Base-by-base conservation (phyloP, 140 eudicot genomes). In the Flaveria floridana region DNA sequence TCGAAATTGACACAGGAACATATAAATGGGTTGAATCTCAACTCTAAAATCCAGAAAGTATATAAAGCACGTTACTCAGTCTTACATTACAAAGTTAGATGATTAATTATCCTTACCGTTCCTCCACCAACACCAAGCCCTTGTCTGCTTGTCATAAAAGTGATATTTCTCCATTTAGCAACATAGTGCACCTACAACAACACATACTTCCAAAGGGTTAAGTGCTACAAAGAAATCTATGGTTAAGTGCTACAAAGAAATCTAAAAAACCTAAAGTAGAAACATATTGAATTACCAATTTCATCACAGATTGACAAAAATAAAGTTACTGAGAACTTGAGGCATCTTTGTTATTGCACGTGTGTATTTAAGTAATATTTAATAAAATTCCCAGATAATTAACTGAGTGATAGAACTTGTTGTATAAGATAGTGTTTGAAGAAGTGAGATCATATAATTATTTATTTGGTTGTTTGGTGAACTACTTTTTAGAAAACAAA, bases 51-150 rank as follows among this genome's bases (percentile, higher is more conserved):
- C 30, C 11, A 10, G 20, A 44, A 30, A 47, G 59, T 21, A 69
- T 47, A 48, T 69, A 47, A 16, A 47, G n/a, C 44, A 23, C 63
- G 18, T 23, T 42, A 48, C 34, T 23, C 13, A 5, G 26, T 68
- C 53, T 34, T 12, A 16, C 34, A 52, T 34, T 11, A 64, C 46
- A 56, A 42, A 59, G 46, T 39, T 75, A 70, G 65, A 62, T 70
- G 55, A 14, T 57, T 42, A 62, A 57, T 25, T 72, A 46, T 50
- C 19, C 90, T 79, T 90, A 94, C 99, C 79, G 97, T 94, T 83
- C 99, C 99, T 71, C 99, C 99, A 75, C 96, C 97, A 30, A 94
- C 94, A 41, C 99, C 97, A 63, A 94, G 78, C 41, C 99, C 99
- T 61, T 94, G 97, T 85, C 99, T 87, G 42, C 99, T 90, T 52